A percentile compares a stretch with the other conserved stretches of the same genome.
phyloP scores from a whole-genome alignment of 768 basidiomycete species.

The Lactarius trivialis region DNA sequence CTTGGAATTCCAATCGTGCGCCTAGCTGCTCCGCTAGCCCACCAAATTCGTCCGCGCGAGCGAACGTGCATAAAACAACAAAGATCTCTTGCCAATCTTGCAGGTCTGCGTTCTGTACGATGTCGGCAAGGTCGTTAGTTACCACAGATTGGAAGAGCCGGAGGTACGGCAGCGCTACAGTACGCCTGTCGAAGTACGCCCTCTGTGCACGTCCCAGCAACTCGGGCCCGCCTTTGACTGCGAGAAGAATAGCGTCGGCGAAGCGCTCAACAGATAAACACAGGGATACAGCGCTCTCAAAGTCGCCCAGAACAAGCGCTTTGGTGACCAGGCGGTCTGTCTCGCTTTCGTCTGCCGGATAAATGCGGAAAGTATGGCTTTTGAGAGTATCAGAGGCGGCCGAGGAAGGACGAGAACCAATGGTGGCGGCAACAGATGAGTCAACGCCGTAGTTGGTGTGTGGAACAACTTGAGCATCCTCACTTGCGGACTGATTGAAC shows the following conservation, averaged over 20 bases:
- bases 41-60: slow-evolving; percentile 75
- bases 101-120: slow-evolving; percentile 94
- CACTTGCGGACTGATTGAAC: slow-evolving; percentile 40
- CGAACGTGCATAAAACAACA: slow-evolving; percentile 93
- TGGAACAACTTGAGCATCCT: slow-evolving; percentile 51
- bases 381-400: slow-evolving; percentile 67
- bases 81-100: slow-evolving; percentile 96
- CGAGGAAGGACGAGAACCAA: slow-evolving; percentile 86
- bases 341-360: slow-evolving; percentile 80
- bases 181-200: slow-evolving; percentile 84
- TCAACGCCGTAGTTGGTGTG: slow-evolving; percentile 76
- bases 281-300: slow-evolving; percentile 82
- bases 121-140: slow-evolving; percentile 83
- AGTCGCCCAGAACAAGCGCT: slow-evolving; percentile 94
- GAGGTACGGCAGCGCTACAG: slow-evolving; percentile 73
- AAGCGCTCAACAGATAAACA: slow-evolving; percentile 85
- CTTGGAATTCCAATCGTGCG: slow-evolving; percentile 82
- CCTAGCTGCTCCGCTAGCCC: slow-evolving; percentile 90
- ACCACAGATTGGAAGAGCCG: slow-evolving; percentile 94
- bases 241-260: slow-evolving; percentile 91
- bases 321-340: slow-evolving; percentile 85
- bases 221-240: slow-evolving; percentile 84
- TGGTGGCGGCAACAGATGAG: slow-evolving; percentile 91
- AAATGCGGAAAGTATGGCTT: slow-evolving; percentile 84
- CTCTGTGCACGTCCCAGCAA: slow-evolving; percentile 85